These are phyloP conservation scores for Herpetomonas tarakana DNA, from an alignment of 208 protist genomes.

Conservation along the genomic window DNA sequence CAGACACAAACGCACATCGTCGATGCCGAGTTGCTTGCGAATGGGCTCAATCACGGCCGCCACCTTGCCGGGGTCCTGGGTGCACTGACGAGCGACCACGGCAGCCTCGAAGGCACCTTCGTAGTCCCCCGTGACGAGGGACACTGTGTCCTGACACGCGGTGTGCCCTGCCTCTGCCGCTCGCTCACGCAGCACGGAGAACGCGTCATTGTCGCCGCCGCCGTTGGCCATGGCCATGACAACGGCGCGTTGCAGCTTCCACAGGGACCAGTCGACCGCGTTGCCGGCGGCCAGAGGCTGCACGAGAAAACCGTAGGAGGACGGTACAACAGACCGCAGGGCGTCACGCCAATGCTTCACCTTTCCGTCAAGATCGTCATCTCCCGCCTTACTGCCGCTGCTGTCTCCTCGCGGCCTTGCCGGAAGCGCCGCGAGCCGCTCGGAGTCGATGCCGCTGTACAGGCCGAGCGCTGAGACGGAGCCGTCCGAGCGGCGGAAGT, in stretches of 20 bases:
- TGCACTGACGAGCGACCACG: constrained; percentile 48
- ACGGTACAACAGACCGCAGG: constrained; percentile 9
- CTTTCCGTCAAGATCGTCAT: neutral
- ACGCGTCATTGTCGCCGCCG: neutral
- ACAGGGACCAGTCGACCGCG: constrained; percentile 29
- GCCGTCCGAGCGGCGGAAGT: constrained; percentile 65
- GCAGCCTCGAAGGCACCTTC: constrained; percentile 53
- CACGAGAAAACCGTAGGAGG: constrained; percentile 59
- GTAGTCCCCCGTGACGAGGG: constrained; percentile 67
- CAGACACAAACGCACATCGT: constrained; percentile 22
- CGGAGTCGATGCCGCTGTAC: constrained; percentile 21
- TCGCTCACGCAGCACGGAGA: constrained; percentile 7
- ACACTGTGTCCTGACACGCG: constrained; percentile 53
- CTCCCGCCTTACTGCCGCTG: neutral
- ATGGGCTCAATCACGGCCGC: constrained; percentile 46
- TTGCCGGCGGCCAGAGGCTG: constrained; percentile 54
- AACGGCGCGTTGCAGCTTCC: constrained; percentile 39
- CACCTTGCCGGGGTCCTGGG: constrained; percentile 33
- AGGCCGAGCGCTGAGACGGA: constrained; percentile 44
- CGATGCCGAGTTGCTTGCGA: constrained; percentile 29
- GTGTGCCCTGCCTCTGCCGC: constrained; percentile 23
- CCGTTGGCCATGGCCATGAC: constrained; percentile 23
- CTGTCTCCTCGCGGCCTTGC: constrained; percentile 3
- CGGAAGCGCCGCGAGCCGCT: constrained; percentile 3
- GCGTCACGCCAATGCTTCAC: neutral